Evolutionary conservation across 306 rosid species (phyloP), one percentile per base, ranked within the genome.

Genomic region (Cucumis hystrix): DNA sequence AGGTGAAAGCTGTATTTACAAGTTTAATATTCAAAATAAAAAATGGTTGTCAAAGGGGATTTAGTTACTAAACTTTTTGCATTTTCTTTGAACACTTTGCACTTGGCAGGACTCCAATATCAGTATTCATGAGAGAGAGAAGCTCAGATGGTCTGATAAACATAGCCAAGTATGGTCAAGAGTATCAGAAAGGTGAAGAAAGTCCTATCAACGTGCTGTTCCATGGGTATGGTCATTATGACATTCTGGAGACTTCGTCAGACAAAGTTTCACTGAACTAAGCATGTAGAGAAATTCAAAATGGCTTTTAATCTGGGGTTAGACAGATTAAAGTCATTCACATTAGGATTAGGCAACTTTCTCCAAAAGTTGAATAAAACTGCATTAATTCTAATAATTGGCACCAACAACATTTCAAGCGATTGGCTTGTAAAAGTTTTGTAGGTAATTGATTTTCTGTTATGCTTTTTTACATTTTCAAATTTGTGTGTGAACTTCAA

Each of bases 151-250:
- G 80, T 58, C 74, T 88, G 89, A 87, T 79, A 56, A 90, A 90
- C 88, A 95, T 95, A 80, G 95, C 96, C 13, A 89, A 85, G 77
- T 95, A 95, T 52, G 98, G 97, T 59, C 91, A 92, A 83, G 96
- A 89, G 76, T 90, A 92, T 59, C 80, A 21, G 72, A 83, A 82
- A 23, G 86, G 78, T 18, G 82, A 95, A 71, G 93, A 85, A 70
- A 70, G 67, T 78, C 84, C 92, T 65, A 92, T 95, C 82, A 88
- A 89, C 71, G 97, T 95, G 80, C 86, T 95, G 30, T 95, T 89
- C 82, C 96, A 95, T 83, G 96, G 97, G 23, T 92, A 92, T 78
- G 98, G 98, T 80, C 98, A 94, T 85, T 94, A 94, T 47, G 98
- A 94, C 77, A 69, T 90, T 60, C 69, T 94, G 79, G 98, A 94